Base-by-base conservation (phyloP, 2,329 filamentous ascomycete species). In the Apiospora phragmitis region DNA sequence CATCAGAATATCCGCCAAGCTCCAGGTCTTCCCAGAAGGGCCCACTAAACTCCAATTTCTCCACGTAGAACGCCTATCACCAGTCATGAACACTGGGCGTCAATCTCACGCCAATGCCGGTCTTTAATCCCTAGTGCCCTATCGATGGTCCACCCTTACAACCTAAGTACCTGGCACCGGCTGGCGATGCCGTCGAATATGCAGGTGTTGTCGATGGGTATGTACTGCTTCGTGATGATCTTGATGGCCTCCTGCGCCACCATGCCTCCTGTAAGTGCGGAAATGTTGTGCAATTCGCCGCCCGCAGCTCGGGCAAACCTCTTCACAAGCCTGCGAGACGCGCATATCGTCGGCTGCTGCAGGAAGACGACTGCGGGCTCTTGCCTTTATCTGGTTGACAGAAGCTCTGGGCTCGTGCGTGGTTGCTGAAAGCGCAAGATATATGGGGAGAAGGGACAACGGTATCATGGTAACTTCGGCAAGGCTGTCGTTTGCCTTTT, bases 241-340 rank as follows among this genome's bases (percentile, higher is more conserved):
- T 99, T 99, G 83, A 99, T 97, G 73, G 95, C 90, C 83, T 99
- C 96, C 82, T 99, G 97, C n/a, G 95, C 94, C 66, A 97, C 92
- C 85, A 99, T 92, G 3, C 96, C 97, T 41, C 96, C 97, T 1
- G 91, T 92, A 70, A 97, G 83, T 35, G 95, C 92, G 42, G 95
- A 93, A 70, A 97, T 93, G 79, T 98, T 98, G 84, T 99, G 96
- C 71, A 99, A 84, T 80, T 99, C 97, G 69, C 91, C 93, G 38
- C 94, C 93, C 66, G 90, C 91, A 45, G 94, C 93, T 71, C 97
- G 90, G 43, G 91, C 89, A 59, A 59, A 94, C 86, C 80, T 95
- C 93, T 71, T 90, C 84, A 0, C 90, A 87, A 18, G 88, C 85
- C 75, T 90, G 83, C 32, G 79, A 71, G 35, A 91, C 82, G 26